Evolutionary conservation across 2,329 filamentous ascomycete species (phyloP).

Genomic region (Aspergillus fijiensis): DNA sequence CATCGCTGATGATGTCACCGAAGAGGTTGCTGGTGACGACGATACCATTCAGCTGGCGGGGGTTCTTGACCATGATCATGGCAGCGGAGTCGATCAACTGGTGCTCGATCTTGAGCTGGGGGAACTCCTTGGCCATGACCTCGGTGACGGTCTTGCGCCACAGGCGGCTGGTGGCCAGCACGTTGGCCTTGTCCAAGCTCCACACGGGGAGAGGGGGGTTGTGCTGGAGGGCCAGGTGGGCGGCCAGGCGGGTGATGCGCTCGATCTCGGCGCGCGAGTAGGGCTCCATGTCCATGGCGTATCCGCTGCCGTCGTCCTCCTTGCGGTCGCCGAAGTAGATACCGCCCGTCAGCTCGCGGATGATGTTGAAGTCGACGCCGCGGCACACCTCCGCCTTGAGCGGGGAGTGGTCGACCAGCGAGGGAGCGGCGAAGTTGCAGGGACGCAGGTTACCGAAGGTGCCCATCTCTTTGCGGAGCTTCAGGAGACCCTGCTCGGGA

Average conservation of each 20-base stretch:
- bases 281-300: conserved; percentile 79
- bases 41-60: conserved; percentile 80
- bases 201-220: conserved; percentile 75
- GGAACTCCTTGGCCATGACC: conserved; percentile 84
- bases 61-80: conserved; percentile 97
- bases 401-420: conserved; percentile 79
- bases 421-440: conserved; percentile 90
- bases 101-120: conserved; percentile 77
- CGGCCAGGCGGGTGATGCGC: conserved; percentile 79
- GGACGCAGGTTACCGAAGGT: conserved; percentile 95
- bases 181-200: conserved; percentile 95
- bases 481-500: conserved; percentile 88
- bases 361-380: conserved; percentile 87
- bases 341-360: conserved; percentile 87
- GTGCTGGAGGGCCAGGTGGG: conserved; percentile 73
- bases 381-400: conserved; percentile 82
- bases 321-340: conserved; percentile 93
- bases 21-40: conserved; percentile 93
- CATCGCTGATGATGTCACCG: conserved; percentile 93
- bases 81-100: conserved; percentile 96
- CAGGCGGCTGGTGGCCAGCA: conserved; percentile 82
- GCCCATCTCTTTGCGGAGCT: conserved; percentile 86
- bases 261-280: conserved; percentile 85
- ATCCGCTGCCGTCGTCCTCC: conserved; percentile 71
- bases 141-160: conserved; percentile 87